These are phyloP conservation scores for Coemansia guatemalensis DNA, from an alignment of 192 early-diverging fungal species.

Conservation along the genomic window DNA sequence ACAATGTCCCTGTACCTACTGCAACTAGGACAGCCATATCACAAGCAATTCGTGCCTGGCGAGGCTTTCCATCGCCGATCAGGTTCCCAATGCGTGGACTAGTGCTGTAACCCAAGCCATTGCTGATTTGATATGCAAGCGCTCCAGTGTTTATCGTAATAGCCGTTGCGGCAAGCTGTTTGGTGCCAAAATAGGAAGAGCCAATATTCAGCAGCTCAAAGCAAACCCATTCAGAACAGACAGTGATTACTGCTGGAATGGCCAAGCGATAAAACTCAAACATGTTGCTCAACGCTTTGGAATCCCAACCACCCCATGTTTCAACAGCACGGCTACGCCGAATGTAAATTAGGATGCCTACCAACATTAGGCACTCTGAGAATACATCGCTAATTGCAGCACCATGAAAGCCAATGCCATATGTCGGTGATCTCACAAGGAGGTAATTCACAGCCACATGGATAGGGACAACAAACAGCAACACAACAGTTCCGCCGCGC, in stretches of 20 bases:
- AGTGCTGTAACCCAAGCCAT: conserved; percentile 70
- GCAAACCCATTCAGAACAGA: conserved; percentile 77
- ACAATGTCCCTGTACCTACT: conserved; percentile 43
- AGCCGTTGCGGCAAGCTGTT: conserved; percentile 79
- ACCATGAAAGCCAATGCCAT: conserved; percentile 71
- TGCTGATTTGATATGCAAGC: conserved; percentile 64
- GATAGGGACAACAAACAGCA: conserved; percentile 64
- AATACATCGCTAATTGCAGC: conserved; percentile 71
- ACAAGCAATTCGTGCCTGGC: conserved; percentile 60
- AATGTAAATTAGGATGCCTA: conserved; percentile 64
- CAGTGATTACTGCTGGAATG: conserved; percentile 73
- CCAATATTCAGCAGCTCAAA: conserved; percentile 67
- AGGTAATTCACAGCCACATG: conserved; percentile 72
- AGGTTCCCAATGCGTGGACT: conserved; percentile 75
- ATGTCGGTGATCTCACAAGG: conserved; percentile 64
- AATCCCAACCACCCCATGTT: conserved; percentile 82
- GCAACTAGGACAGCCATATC: conserved; percentile 55
- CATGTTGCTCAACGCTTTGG: conserved; percentile 63
- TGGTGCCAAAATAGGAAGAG: conserved; percentile 71
- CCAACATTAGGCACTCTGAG: conserved; percentile 66
- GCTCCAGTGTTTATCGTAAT: conserved; percentile 61
- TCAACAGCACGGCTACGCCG: conserved; percentile 58
- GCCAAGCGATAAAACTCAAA: conserved; percentile 63
- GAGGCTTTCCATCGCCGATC: conserved; percentile 57
- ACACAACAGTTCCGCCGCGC: conserved; percentile 72